phyloP scores from a whole-genome alignment of 805 yeast species.

The Ogataea allantospora region DNA sequence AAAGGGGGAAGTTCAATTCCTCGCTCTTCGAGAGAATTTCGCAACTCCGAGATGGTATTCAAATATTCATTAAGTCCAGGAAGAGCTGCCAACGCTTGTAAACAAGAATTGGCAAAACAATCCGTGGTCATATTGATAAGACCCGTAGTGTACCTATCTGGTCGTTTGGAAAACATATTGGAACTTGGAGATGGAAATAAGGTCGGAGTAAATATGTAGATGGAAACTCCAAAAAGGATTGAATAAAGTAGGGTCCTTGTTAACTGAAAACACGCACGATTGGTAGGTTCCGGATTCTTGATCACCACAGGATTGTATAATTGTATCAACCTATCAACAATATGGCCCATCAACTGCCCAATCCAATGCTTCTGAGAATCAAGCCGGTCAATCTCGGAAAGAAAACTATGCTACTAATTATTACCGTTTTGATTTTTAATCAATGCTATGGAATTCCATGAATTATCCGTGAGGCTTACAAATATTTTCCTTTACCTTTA shows the following conservation, averaged over 20 bases:
- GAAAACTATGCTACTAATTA: no score
- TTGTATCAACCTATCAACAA: conserved; percentile 5
- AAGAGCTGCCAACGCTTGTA: conserved; percentile 73
- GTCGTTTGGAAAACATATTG: conserved; percentile 41
- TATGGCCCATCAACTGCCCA: conserved; percentile 6
- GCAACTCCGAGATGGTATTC: conserved; percentile 37
- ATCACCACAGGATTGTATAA: not conserved
- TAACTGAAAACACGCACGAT: not conserved
- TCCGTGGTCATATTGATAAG: conserved; percentile 79
- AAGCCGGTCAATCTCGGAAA: no score
- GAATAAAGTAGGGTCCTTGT: not conserved
- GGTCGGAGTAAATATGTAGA: conserved; percentile 20
- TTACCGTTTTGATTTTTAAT: not conserved
- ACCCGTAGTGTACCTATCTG: conserved; percentile 79
- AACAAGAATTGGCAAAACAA: conserved; percentile 87
- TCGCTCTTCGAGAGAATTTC: conserved; percentile 5
- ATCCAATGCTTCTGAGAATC: no score
- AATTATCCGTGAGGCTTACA: not conserved
- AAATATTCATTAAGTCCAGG: conserved; percentile 60
- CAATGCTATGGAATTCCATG: conserved; percentile 3
- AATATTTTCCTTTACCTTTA: not conserved
- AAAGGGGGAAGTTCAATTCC: conserved; percentile 35
- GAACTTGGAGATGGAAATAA: conserved; percentile 12
- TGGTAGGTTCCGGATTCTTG: not conserved
- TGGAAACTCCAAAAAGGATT: conserved; percentile 6